phyloP scores from a whole-genome alignment of 345 rosid species.

The Carallia pectinifolia region DNA sequence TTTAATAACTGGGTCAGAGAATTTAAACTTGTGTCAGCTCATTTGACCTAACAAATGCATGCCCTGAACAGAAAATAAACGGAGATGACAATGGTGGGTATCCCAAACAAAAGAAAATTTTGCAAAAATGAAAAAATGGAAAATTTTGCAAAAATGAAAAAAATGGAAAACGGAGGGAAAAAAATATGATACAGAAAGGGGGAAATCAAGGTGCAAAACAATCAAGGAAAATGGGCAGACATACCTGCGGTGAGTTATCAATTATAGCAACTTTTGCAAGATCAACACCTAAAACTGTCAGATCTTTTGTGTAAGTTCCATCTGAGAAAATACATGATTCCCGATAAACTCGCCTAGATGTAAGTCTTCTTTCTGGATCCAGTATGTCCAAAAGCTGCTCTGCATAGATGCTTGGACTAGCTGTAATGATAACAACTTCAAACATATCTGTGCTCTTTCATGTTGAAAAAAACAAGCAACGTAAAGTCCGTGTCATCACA shows the following conservation, averaged over 20 bases:
- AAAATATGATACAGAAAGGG: constrained; percentile 10
- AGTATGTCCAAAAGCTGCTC: constrained; percentile 76
- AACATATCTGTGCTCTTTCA: constrained; percentile 88
- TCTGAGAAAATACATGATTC: constrained; percentile 84
- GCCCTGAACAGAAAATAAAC: background rate
- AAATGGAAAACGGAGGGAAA: background rate
- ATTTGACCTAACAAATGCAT: background rate
- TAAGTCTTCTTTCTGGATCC: constrained; percentile 71
- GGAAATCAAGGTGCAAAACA: constrained; percentile 1
- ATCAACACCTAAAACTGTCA: constrained; percentile 90
- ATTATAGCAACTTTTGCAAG: constrained; percentile 89
- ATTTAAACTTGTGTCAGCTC: too few relatives aligned
- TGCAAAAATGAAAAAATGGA: too few relatives aligned
- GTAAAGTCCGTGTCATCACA: constrained; percentile 80
- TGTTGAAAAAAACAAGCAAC: constrained; percentile 76
- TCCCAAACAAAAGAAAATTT: constrained; percentile 9
- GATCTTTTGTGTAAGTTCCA: constrained; percentile 90
- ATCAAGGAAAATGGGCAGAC: constrained; percentile 13
- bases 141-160: too few relatives aligned
- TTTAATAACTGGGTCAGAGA: too few relatives aligned
- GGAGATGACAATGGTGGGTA: background rate
- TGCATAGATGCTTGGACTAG: constrained; percentile 94
- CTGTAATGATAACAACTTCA: constrained; percentile 80
- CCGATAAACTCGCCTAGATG: constrained; percentile 72
- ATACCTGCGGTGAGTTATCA: constrained; percentile 98